Evolutionary conservation across 257 asterid species (phyloP), one percentile per base, ranked within the genome.

Genomic region (Jasminum sambac): DNA sequence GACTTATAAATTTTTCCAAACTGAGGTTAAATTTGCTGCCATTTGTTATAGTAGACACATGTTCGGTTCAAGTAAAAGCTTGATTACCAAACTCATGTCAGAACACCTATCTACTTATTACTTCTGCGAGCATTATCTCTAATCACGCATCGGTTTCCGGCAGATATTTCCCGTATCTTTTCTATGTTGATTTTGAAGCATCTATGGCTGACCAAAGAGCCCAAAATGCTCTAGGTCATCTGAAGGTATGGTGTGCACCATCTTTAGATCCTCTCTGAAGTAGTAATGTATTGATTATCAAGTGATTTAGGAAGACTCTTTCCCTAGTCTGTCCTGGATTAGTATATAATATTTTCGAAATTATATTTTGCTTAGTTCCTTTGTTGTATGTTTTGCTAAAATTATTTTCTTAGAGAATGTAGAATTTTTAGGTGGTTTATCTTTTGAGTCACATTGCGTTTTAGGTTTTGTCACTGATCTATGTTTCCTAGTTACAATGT

Each of bases 151-250:
- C 10, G 14, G 68, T 12, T 78, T 67, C 58, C 74, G 55, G 72
- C 64, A 95, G 98, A 72, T 81, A 86, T 75, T 95, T 95, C 74
- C 98, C 98, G 17, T 95, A 95, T 87, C 92, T 95, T 74, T 95
- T 95, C 84, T 95, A 92, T 72, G 94, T 95, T 62, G 99, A 95
- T 85, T 95, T 95, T 73, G 98, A 95, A 84, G 97, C 98, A 76
- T 95, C 99, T 73, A 95, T 92, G 97, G 99, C 99, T 36, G 99
- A 95, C 66, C 91, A 88, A 84, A 90, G 88, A 75, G 94, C 99
- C 77, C 99, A 95, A 84, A 90, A 95, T 85, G 99, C 99, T 76
- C 94, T 95, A 69, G 85, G 89, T 25, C 91, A 95, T 84, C 84
- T 92, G 42, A 85, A 95, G 95, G 98, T 92, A 65, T 43, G 37